These are phyloP conservation scores for Fusarium austroafricanum DNA, from an alignment of 2,329 filamentous ascomycete genomes.

Conservation along the genomic window DNA sequence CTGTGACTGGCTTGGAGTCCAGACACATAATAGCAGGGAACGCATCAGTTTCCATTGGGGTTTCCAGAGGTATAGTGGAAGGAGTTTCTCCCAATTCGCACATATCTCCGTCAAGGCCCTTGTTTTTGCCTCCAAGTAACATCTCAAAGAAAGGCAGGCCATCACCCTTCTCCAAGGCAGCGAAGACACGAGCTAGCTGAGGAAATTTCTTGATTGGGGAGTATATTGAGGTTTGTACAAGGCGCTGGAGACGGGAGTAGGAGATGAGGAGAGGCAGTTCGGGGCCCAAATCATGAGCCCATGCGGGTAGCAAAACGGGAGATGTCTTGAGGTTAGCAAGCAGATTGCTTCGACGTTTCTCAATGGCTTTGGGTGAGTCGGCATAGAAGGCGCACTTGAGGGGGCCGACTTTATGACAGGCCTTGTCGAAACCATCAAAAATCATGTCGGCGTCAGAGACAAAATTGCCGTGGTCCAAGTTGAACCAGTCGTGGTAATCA, in stretches of 20 bases:
- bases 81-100: slow-evolving; percentile 46
- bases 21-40: slow-evolving; percentile 61
- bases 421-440: slow-evolving; percentile 63
- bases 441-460: slow-evolving; percentile 66
- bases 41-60: slow-evolving; percentile 51
- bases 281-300: slow-evolving; percentile 46
- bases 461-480: slow-evolving; percentile 59
- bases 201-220: slow-evolving; percentile 57
- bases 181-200: slow-evolving; percentile 57
- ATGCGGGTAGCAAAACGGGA: slow-evolving; percentile 57
- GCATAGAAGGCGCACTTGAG: slow-evolving; percentile 59
- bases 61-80: slow-evolving; percentile 44
- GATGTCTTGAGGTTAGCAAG: slow-evolving; percentile 55
- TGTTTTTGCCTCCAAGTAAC: slow-evolving; percentile 24
- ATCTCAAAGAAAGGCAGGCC: slow-evolving; percentile 57
- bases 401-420: slow-evolving; percentile 65
- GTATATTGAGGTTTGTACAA: slow-evolving; percentile 59
- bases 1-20: slow-evolving; percentile 51
- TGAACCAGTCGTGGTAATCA: slow-evolving; percentile 66
- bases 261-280: slow-evolving; percentile 62
- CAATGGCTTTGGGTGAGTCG: slow-evolving; percentile 52
- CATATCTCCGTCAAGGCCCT: slow-evolving; percentile 21
- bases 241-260: slow-evolving; percentile 59
- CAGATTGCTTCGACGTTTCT: slow-evolving; percentile 54
- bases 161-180: slow-evolving; percentile 57